Percentiles rank a stretch among this genome's conserved stretches.
These are phyloP conservation scores for Leccinum griseonigrum DNA, from an alignment of 1,284 basidiomycete species.

Conservation along the genomic window DNA sequence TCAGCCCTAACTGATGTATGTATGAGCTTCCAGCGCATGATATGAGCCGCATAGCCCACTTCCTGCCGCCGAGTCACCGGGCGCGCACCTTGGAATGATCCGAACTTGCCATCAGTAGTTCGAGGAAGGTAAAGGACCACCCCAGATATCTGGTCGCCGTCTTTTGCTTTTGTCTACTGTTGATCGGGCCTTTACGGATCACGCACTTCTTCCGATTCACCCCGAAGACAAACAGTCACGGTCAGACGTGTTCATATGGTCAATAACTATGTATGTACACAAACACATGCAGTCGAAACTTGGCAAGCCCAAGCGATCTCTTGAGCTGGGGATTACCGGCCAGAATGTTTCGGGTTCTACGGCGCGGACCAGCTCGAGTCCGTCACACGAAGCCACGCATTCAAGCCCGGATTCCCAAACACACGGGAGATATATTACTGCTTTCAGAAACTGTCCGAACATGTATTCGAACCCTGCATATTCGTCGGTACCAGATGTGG, in stretches of 20 bases:
- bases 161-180: background rate
- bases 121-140: background rate
- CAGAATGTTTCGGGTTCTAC: constrained; percentile 18
- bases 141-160: no score
- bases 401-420: background rate
- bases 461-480: background rate
- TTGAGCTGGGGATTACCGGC: constrained; percentile 18
- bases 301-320: background rate
- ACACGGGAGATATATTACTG: background rate
- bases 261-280: background rate
- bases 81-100: no score
- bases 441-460: background rate
- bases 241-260: background rate
- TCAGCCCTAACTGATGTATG: no score
- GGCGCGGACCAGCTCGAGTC: no score
- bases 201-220: background rate
- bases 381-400: background rate
- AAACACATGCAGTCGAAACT: background rate
- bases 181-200: background rate
- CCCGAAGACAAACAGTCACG: background rate
- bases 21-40: no score
- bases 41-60: no score
- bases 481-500: background rate
- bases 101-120: no score
- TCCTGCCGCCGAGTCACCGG: no score